Base-by-base conservation (phyloP, 495 filamentous ascomycete genomes). In the Penicillium cosmopolitanum region DNA sequence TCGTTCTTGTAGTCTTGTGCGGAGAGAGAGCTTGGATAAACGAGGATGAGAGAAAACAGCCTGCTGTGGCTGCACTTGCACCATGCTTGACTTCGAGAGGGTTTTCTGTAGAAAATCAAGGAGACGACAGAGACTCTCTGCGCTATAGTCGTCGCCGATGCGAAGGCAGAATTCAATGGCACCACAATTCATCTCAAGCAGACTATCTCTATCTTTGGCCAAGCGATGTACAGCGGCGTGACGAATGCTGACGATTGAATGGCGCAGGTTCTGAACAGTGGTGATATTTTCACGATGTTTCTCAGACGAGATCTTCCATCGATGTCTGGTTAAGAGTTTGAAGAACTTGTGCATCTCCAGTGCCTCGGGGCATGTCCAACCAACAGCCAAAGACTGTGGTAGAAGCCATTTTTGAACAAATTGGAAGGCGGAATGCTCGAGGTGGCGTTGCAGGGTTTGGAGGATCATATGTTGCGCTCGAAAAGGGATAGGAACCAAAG, bases 171-270 rank as follows among this genome's bases (percentile, higher is more conserved):
- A 53, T 36, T 53, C 50, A n/a, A 53, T 36, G 33, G 50, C 50
- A n/a, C 11, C 33, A 21, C 50, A 12, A 15, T 15, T 53, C 28
- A 38, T 53, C 2, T 38, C 25, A 18, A 53, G 28, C 16, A 53
- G 33, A 38, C 31, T 36, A 18, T 53, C 50, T 10, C 50, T 23
- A 23, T 53, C 50, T 21, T 53, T 31, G 21, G 50, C 21, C 2
- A 53, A 35, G 19, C 50, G 50, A 35, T 53, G 50, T 18, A 53
- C 50, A 36, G 50, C 25, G 21, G 50, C 50, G 33, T 53, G 50
- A 31, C 50, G 50, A 31, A 53, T 53, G 50, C 50, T 31, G 21
- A 31, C 34, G 35, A 53, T 10, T 31, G 38, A 53, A 18, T 35
- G 21, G 21, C 38, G 50, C 50, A 31, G 23, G 11, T 53, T 36